Conservation (phyloP, 768 basidiomycete genomes). For the Chalciporus piperatus region DNA sequence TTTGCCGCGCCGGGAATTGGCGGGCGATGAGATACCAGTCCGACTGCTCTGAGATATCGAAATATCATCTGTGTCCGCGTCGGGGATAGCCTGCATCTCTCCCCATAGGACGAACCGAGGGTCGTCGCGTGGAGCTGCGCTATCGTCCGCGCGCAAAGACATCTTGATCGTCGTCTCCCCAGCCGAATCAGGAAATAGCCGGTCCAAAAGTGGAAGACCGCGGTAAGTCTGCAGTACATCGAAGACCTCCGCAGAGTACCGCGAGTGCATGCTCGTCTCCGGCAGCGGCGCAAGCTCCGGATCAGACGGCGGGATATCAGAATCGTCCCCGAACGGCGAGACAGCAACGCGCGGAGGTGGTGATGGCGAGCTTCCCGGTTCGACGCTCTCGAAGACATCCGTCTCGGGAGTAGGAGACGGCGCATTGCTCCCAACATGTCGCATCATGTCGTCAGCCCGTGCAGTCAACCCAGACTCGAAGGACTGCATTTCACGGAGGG, state of each 20-base stretch:
- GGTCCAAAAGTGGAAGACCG: constrained; percentile 72
- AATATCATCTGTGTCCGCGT: constrained; percentile 35
- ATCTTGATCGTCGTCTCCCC: constrained; percentile 72
- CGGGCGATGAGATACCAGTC: constrained; percentile 39
- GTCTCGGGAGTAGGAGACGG: constrained; percentile 7
- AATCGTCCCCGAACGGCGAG: constrained; percentile 29
- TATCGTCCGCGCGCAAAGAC: constrained; percentile 62
- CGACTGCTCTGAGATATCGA: constrained; percentile 39
- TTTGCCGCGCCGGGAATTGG: constrained; percentile 36
- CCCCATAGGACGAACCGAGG: constrained; percentile 94
- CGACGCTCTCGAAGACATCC: background rate
- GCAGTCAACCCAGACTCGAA: constrained; percentile 84
- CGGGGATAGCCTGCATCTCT: constrained; percentile 38
- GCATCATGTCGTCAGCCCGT: constrained; percentile 44
- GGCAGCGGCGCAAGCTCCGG: constrained; percentile 36
- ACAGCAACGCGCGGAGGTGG: constrained; percentile 22
- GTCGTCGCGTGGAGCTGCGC: constrained; percentile 76
- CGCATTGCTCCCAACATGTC: constrained; percentile 11
- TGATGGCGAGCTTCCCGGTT: constrained; percentile 9
- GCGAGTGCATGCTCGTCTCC: constrained; percentile 54
- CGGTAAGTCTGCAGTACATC: constrained; percentile 79
- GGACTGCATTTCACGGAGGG: constrained; percentile 81
- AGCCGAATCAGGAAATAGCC: constrained; percentile 51
- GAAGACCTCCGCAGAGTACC: constrained; percentile 73
- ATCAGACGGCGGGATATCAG: constrained; percentile 26